Evolutionary conservation across 768 basidiomycete genomes (phyloP).

Genomic region (Stropharia rugosoannulata): DNA sequence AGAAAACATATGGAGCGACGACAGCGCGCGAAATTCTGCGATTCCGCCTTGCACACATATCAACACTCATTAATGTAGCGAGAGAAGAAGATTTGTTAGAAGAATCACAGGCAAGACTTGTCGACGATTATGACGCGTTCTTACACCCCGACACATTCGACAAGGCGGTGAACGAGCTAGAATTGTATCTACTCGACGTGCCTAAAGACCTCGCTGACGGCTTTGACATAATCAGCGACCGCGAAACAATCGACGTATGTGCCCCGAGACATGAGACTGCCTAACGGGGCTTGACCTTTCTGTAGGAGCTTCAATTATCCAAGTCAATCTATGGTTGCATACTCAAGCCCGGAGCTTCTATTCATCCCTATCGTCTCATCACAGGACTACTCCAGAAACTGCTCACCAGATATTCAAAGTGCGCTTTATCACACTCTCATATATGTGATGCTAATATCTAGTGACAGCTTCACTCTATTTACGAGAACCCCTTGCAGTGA

Average conservation of each 20-base stretch:
- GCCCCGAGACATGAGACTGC: background rate
- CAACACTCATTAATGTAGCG: background rate
- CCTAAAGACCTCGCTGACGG: conserved; percentile 4
- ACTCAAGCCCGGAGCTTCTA: conserved; percentile 53
- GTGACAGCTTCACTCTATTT: conserved; percentile 54
- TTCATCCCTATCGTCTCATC: conserved; percentile 71
- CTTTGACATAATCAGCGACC: conserved; percentile 15
- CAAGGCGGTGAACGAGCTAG: background rate
- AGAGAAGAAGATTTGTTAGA: conserved; percentile 2
- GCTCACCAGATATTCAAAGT: conserved; percentile 47
- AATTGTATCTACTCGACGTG: background rate
- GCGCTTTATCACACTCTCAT: conserved; percentile 15
- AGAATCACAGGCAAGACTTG: conserved; percentile 5
- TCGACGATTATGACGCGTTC: conserved; percentile 6
- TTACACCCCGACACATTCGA: conserved; percentile 4
- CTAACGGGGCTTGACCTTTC: background rate
- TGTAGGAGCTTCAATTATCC: conserved; percentile 51
- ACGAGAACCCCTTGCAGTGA: conserved; percentile 62
- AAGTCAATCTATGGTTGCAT: conserved; percentile 48
- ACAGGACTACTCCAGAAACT: conserved; percentile 58
- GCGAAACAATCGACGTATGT: conserved; percentile 28
- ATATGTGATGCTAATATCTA: background rate
- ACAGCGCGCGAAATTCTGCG: conserved; percentile 7
- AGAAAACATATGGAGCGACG: conserved; percentile 3
- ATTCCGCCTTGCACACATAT: conserved; percentile 5